These are phyloP conservation scores for Puccinia polysora DNA, from an alignment of 1,284 basidiomycete genomes.

Conservation along the genomic window DNA sequence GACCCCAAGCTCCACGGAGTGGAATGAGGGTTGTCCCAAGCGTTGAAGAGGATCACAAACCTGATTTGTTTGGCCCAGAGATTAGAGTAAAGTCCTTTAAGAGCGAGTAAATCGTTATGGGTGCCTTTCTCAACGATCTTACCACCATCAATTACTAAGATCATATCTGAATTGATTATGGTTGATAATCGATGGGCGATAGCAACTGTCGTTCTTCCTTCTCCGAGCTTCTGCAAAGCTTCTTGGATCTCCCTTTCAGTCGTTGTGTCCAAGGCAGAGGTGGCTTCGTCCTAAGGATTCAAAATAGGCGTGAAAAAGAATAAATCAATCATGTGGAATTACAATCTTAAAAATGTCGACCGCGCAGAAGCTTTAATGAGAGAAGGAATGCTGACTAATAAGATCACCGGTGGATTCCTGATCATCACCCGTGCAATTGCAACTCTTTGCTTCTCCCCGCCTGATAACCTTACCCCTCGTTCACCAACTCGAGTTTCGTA, in stretches of 20 bases:
- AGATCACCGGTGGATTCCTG: conserved; percentile 76
- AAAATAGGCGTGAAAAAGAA: neutral
- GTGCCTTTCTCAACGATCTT: conserved; percentile 70
- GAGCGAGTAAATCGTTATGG: conserved; percentile 63
- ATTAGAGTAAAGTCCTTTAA: conserved; percentile 66
- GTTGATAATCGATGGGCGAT: conserved; percentile 76
- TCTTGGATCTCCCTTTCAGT: conserved; percentile 80
- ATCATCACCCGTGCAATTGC: conserved; percentile 63
- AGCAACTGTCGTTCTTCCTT: conserved; percentile 68
- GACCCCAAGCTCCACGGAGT: neutral
- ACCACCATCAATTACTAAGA: conserved; percentile 61
- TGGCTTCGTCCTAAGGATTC: conserved; percentile 49
- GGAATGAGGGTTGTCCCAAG: neutral
- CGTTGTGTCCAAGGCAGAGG: conserved; percentile 70
- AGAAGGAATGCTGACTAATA: conserved; percentile 58
- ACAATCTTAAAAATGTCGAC: too few species aligned
- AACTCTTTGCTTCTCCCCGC: conserved; percentile 51
- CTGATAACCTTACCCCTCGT: conserved; percentile 67
- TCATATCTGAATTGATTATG: conserved; percentile 70
- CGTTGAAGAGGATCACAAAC: neutral
- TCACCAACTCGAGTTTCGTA: conserved; percentile 72
- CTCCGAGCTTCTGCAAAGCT: conserved; percentile 64
- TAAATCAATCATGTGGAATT: too few species aligned
- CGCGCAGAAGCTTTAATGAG: conserved; percentile 29
- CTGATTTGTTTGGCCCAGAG: conserved; percentile 77